Conservation (phyloP, 805 yeast genomes). For the Candida verbasci region DNA sequence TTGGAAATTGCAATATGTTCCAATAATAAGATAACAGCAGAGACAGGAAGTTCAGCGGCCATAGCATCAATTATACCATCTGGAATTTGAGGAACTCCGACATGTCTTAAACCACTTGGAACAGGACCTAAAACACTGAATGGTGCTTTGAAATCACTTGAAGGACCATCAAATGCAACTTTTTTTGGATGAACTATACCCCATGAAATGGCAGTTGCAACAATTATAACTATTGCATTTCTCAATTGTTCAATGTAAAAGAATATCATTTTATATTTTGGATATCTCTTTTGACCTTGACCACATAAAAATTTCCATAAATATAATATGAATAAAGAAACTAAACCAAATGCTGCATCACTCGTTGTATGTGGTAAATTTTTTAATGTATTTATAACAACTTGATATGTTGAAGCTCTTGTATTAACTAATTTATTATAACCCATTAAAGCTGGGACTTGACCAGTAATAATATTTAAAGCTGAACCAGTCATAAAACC, state of each 20-base stretch:
- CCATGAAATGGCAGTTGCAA: constrained; percentile 82
- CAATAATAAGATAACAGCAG: constrained; percentile 73
- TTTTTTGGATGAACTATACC: constrained; percentile 54
- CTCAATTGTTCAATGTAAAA: constrained; percentile 76
- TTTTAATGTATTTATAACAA: constrained; percentile 68
- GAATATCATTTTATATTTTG: constrained; percentile 49
- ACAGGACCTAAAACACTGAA: constrained; percentile 70
- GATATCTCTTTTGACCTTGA: constrained; percentile 58
- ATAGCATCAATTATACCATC: constrained; percentile 52
- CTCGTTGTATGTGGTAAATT: constrained; percentile 61
- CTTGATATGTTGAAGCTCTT: constrained; percentile 63
- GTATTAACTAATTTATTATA: constrained; percentile 63
- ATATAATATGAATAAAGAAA: constrained; percentile 68
- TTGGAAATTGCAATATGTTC: constrained; percentile 94
- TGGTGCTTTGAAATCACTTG: constrained; percentile 34
- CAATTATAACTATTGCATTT: constrained; percentile 74
- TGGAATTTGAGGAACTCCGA: constrained; percentile 68
- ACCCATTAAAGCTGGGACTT: constrained; percentile 85
- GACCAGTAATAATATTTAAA: constrained; percentile 74
- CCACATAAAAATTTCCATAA: constrained; percentile 64
- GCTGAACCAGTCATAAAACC: constrained; percentile 97
- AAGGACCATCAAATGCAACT: constrained; percentile 24
- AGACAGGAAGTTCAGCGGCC: constrained; percentile 80
- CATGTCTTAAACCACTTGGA: constrained; percentile 76
- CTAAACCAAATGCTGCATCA: constrained; percentile 88